Conservation (phyloP, 495 filamentous ascomycete genomes). For the Parachaetomium inaequale region DNA sequence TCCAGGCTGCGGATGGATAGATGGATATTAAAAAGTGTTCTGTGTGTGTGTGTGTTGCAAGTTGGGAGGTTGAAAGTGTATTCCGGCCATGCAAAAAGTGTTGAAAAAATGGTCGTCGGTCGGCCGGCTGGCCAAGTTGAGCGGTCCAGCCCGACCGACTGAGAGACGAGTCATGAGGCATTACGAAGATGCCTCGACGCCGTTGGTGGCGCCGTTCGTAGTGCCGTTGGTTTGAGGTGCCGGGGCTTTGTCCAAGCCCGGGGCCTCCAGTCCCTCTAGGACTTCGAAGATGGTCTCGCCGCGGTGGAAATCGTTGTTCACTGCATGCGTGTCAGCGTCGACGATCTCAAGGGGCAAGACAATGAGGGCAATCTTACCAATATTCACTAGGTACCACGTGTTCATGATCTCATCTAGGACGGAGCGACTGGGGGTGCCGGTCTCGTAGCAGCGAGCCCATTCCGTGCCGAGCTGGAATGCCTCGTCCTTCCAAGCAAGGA, state of each 20-base stretch:
- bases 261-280: constrained; percentile 72
- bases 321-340: constrained; percentile 42
- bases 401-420: constrained; percentile 82
- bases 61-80: constrained; percentile 21
- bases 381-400: constrained; percentile 90
- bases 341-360: neutral
- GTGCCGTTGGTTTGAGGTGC: constrained; percentile 16
- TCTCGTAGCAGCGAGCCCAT: constrained; percentile 87
- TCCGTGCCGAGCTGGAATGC: constrained; percentile 88
- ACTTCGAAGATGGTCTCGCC: constrained; percentile 72
- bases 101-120: constrained; percentile 23
- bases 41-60: constrained; percentile 18
- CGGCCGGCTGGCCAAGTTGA: constrained; percentile 8
- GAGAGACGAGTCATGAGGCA: constrained; percentile 5
- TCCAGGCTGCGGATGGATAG: constrained; percentile 18
- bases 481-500: constrained; percentile 98
- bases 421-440: constrained; percentile 71
- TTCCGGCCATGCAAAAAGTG: constrained; percentile 23
- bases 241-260: constrained; percentile 54
- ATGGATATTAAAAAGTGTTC: constrained; percentile 18
- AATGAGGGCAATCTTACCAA: constrained; percentile 57
- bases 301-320: constrained; percentile 94
- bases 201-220: constrained; percentile 24
- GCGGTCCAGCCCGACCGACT: constrained; percentile 9
- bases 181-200: constrained; percentile 30